These are phyloP conservation scores for Oryza nivara DNA, from an alignment of 176 grass and related monocot species.

Conservation along the genomic window DNA sequence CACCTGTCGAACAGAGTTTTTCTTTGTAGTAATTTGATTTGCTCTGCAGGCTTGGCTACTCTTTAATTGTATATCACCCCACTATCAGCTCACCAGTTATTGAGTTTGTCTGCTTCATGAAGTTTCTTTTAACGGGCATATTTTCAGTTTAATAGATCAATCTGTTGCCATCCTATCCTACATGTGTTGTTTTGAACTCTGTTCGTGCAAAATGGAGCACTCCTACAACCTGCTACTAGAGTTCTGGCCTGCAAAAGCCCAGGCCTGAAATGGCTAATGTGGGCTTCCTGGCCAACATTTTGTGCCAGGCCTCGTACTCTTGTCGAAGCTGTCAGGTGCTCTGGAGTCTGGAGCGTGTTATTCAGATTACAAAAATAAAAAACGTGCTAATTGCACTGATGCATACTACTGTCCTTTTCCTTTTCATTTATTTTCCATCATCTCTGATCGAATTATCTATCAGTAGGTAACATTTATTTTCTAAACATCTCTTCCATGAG, in stretches of 20 bases:
- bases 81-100: not conserved
- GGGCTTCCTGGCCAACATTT: not conserved
- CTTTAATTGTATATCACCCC: conserved; percentile 8
- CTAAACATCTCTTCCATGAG: not conserved
- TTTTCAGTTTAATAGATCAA: conserved; percentile 2
- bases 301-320: not conserved
- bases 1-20: conserved; percentile 30
- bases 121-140: not conserved
- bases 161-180: not conserved
- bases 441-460: not conserved
- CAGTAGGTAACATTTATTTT: not conserved
- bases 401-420: not conserved
- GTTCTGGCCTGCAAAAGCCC: no score
- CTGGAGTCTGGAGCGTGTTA: not conserved
- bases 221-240: not conserved
- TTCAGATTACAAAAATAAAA: not conserved
- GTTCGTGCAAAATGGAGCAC: not conserved
- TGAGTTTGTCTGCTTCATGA: not conserved
- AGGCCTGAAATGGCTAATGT: not conserved
- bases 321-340: conserved; percentile 1
- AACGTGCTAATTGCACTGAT: conserved; percentile 8
- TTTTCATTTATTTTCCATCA: not conserved
- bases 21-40: conserved; percentile 32
- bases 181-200: not conserved
- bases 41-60: conserved; percentile 6